These are phyloP conservation scores for Kazachstania kunashirensis DNA, from an alignment of 805 yeast species.

Conservation along the genomic window DNA sequence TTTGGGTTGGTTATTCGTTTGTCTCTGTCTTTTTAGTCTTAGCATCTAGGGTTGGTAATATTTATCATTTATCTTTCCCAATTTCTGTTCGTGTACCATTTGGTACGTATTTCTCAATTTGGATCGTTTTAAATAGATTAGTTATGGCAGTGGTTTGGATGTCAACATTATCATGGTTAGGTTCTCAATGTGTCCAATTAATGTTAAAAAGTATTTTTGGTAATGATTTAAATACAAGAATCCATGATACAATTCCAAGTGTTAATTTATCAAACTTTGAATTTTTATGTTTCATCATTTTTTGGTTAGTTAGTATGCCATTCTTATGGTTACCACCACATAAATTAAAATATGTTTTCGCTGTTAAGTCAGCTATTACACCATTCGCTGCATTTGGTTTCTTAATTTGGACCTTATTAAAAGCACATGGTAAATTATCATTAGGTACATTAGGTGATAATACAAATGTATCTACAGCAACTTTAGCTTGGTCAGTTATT, in stretches of 20 bases:
- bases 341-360: constrained; percentile 70
- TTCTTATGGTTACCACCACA: constrained; percentile 80
- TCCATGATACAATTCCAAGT: constrained; percentile 51
- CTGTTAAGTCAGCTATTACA: constrained; percentile 66
- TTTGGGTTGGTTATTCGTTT: constrained; percentile 74
- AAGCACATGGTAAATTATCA: constrained; percentile 54
- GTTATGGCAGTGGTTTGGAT: constrained; percentile 88
- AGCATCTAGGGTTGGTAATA: constrained; percentile 71
- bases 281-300: constrained; percentile 68
- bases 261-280: constrained; percentile 60
- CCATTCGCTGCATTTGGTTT: constrained; percentile 81
- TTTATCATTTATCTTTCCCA: constrained; percentile 79
- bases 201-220: constrained; percentile 77
- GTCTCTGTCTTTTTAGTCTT: constrained; percentile 61
- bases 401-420: constrained; percentile 73
- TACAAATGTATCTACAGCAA: constrained; percentile 35
- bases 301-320: constrained; percentile 73
- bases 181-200: constrained; percentile 74
- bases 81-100: constrained; percentile 73
- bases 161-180: constrained; percentile 76
- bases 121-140: constrained; percentile 85
- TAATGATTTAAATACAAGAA: constrained; percentile 48
- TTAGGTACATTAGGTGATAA: constrained; percentile 19
- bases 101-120: constrained; percentile 78
- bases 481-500: constrained; percentile 76